Evolutionary conservation across 2,329 filamentous ascomycete species (phyloP), one percentile per base, ranked within the genome.

Genomic region (Talaromyces verruculosus): DNA sequence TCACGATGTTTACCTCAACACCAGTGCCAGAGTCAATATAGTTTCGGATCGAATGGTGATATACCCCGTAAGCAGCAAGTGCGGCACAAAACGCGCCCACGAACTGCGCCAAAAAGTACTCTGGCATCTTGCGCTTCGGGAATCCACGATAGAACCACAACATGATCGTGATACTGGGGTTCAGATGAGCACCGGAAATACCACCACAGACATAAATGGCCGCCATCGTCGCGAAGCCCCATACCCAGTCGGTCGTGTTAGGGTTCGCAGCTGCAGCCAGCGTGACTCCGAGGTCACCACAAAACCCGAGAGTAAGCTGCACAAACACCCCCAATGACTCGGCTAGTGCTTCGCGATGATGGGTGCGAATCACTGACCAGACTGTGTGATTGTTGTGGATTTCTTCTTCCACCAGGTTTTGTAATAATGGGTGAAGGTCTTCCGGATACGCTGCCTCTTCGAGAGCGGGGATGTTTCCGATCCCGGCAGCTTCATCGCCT

Each of bases 211-310:
- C 78, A 66, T 82, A 82, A 68, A 83, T 82, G 10, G 74, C 81
- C 37, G 81, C 76, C 82, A 86, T 87, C 25, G 81, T 80, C 1
- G 82, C 84, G 15, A 87, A 76, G 1, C 84, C 85, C 85, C 84
- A 87, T 5, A 81, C 78, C 78, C 77, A 81, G 30, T 74, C 72
- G 2, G 79, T 78, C 10, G 80, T 80, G 67, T 80, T 78, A 3
- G 80, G 80, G 37, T 82, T 84, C 1, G 78, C 79, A 0, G 75
- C 71, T 19, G 72, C 67, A 25, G 74, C 73, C 15, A 75, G 39
- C 13, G 80, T 80, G 35, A 84, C 79, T 1, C 79, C 78, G 1
- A 85, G 74, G 64, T 85, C 82, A 13, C 80, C 80, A 59, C 78
- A 82, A 67, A 87, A 81, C 5, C 84, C 84, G 25, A 86, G 77